These are phyloP conservation scores for Phytophthora kernoviae DNA, from an alignment of 352 stramenopile species.

Conservation along the genomic window DNA sequence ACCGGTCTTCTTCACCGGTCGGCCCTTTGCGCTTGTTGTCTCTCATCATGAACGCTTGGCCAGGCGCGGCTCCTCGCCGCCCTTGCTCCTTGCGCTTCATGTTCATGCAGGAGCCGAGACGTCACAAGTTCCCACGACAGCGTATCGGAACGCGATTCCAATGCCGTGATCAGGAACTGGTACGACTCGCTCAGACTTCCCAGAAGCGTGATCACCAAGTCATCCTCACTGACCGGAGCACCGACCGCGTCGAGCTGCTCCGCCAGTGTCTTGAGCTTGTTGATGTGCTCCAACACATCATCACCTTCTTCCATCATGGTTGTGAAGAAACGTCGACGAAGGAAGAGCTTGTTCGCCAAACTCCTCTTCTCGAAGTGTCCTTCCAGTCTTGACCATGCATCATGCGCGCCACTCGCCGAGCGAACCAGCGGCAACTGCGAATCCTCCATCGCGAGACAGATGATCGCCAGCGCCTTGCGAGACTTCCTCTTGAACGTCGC, in stretches of 20 bases:
- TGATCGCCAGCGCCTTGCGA: slow-evolving; percentile 15
- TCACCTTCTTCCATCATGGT: slow-evolving; percentile 26
- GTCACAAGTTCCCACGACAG: slow-evolving; percentile 19
- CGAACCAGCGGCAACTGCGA: slow-evolving; percentile 24
- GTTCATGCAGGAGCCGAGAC: neutral
- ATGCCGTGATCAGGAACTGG: slow-evolving; percentile 35
- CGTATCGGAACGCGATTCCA: slow-evolving; percentile 19
- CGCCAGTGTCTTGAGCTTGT: slow-evolving; percentile 18
- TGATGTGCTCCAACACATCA: slow-evolving; percentile 22
- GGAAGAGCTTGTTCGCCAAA: slow-evolving; percentile 32
- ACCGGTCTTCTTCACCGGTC: neutral
- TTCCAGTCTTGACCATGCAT: slow-evolving; percentile 27
- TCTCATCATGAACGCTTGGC: slow-evolving; percentile 4
- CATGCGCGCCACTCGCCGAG: slow-evolving; percentile 10
- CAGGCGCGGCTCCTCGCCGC: slow-evolving; percentile 4
- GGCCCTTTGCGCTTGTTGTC: neutral
- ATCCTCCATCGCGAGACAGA: slow-evolving; percentile 22
- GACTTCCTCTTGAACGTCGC: slow-evolving; percentile 1
- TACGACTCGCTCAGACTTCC: slow-evolving; percentile 25
- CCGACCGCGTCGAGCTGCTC: slow-evolving; percentile 17
- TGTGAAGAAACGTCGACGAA: slow-evolving; percentile 28
- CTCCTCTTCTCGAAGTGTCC: slow-evolving; percentile 28
- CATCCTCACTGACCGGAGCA: slow-evolving; percentile 18
- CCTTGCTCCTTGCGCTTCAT: slow-evolving; percentile 6
- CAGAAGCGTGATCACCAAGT: slow-evolving; percentile 26